Conservation (phyloP, 1,284 basidiomycete species). For the Malassezia caprae region DNA sequence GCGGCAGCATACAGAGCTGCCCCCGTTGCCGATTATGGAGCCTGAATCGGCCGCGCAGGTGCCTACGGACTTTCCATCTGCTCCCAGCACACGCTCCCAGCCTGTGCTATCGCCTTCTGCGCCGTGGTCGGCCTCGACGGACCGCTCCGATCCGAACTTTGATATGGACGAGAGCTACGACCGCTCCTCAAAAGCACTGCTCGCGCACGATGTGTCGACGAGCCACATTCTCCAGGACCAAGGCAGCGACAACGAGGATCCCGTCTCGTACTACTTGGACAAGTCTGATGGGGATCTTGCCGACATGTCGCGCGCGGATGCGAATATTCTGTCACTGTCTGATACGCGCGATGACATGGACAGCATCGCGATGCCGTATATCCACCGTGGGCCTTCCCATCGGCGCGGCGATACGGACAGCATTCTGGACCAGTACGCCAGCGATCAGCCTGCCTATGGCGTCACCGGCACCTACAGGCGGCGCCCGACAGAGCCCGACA, state of each 20-base stretch:
- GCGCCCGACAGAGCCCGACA: neutral
- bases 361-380: neutral
- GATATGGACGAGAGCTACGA: neutral
- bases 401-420: neutral
- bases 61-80: neutral
- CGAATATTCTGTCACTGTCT: neutral
- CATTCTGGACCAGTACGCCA: conserved; percentile 3
- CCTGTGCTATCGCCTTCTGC: neutral
- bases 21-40: neutral
- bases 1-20: neutral
- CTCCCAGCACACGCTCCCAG: neutral
- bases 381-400: neutral
- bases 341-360: neutral
- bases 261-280: neutral
- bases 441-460: neutral
- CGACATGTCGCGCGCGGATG: neutral
- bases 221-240: neutral
- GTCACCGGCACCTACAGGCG: neutral
- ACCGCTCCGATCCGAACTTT: neutral
- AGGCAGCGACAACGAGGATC: neutral
- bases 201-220: neutral
- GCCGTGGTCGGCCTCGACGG: neutral
- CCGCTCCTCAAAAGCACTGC: neutral
- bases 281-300: neutral
- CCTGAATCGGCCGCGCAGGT: neutral